Evolutionary conservation across 192 early-diverging fungal genomes (phyloP), one percentile per base, ranked within the genome.

Genomic region (Backusella australiensis): DNA sequence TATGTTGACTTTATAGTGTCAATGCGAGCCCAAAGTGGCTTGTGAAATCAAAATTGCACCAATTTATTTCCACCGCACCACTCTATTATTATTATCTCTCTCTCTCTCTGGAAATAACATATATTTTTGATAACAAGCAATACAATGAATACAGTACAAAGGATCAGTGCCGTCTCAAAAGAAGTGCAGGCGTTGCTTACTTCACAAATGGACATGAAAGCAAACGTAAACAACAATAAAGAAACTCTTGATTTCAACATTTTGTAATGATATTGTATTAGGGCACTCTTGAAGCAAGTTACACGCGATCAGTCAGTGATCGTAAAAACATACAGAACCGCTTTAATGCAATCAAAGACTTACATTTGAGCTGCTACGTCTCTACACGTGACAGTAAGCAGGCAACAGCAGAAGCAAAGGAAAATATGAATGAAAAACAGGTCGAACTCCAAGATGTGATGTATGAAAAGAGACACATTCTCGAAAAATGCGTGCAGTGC

Each of bases 391-490:
- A 75, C 42, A 79, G 71, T 23, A 89, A 89, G 67, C 73, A 75
- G 38, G 59, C 46, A 29, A 90, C 90, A 17, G 59, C 77, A 53
- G 89, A 91, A 53, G 86, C 86, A 34, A 90, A 90, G 75, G 71
- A 68, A 14, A 49, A 53, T 21, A 90, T 91, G 87, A 89, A 91
- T 78, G 72, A 76, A 38, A 68, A 77, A 29, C 73, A 81, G 26
- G 65, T 90, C 15, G 78, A 73, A 9, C 78, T 89, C 69, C 88
- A 89, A 70, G 88, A 90, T 73, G 71, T 86, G 29, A 80, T 82
- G 26, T 91, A 91, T 78, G 90, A 91, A 78, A 77, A 83, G 34
- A 81, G 86, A 23, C 86, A 91, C 68, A 78, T 90, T 59, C 63
- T 86, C 41, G 76, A 82, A 52, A 84, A 89, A 71, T 90, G 90